Base-by-base conservation (phyloP, 2,329 filamentous ascomycete genomes). In the Colletotrichum sp. region DNA sequence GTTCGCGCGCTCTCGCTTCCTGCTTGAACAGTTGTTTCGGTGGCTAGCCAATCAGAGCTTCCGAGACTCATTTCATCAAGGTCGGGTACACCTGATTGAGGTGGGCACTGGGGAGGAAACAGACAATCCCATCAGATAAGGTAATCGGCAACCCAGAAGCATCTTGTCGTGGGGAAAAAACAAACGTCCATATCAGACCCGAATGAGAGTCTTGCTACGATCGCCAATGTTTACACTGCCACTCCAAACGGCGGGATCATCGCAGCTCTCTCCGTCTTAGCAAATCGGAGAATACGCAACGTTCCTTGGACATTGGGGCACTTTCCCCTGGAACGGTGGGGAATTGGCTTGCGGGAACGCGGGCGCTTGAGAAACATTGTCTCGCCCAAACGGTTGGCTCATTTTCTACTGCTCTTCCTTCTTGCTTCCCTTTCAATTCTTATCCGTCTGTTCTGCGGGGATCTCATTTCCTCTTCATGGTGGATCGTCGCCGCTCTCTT, bases 361-460 rank as follows among this genome's bases (percentile, higher is more conserved):
- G 59, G 70, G 70, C 49, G 64, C 34, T 66, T 69, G 25, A 65
- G 74, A 76, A 76, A 76, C 59, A 69, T 27, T 73, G 74, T 76
- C 70, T 76, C 49, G 70, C 71, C 74, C 70, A 55, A 73, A 69
- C 64, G 57, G 44, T 70, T 49, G 73, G 73, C 57, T 76, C 67
- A 44, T 22, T 61, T 13, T 39, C 52, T 44, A 22, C 55, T 55
- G 27, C 34, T 64, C 52, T 19, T 39, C 44, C 32, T 49, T 29
- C n/a, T 67, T 66, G 16, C 29, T 25, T 32, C 36, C 55, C 55
- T 39, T 25, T 29, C n/a, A 22, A 15, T n/a, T 62, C 59, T 64
- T 13, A 30, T 39, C 39, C n/a, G 29, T 59, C 25, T 29, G 22
- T 63, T 36, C 64, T 69, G 65, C 71, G 49, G 70, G 74, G 64